Evolutionary conservation across 345 rosid genomes (phyloP), one percentile per base, ranked within the genome.

Genomic region (Orychophragmus violaceus): DNA sequence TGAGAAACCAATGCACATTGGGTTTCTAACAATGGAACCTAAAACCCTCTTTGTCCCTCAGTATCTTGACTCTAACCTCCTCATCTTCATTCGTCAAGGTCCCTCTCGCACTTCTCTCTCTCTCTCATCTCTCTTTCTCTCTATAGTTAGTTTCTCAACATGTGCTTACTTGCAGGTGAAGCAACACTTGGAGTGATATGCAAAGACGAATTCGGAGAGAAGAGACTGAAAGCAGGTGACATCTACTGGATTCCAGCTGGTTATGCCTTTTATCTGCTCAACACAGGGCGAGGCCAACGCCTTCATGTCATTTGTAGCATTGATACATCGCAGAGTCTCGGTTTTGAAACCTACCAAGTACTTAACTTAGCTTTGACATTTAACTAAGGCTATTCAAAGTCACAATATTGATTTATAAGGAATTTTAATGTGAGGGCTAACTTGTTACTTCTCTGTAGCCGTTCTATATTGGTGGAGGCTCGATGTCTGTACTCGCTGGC

Each of bases 21-120:
- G 96, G 13, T 85, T 90, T 81, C 81, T 94, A 44, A 80, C 85
- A 1, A 90, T 94, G 97, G 93, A 90, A 74, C 97, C 99, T 18
- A 62, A 77, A 25, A 39, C 82, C 37, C 91, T 90, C 45, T 84
- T 90, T 78, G 58, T 94, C 30, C 99, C 96, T 67, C 95, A 84
- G 77, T 94, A 88, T 69, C 79, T 84, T 6, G 96, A 90, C 62
- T 85, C 95, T 16, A 79, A 74, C 67, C 70, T 90, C 63, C 81
- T 88, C 77, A 71, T 94, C 76, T 94, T 94, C 67, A 28, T 90
- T 48, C 85, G 80, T 9, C 77, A 72, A 81, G 90, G 96, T 84
- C 65, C 16, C 17, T 46, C 14, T 36, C n/a, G n/a, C n/a, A n/a
- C n/a, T n/a, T n/a, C 2, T 44, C 19, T 14, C 14, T 27, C 14